Base-by-base conservation (phyloP, 73 alveolate species). In the Paramecium pentaurelia region DNA sequence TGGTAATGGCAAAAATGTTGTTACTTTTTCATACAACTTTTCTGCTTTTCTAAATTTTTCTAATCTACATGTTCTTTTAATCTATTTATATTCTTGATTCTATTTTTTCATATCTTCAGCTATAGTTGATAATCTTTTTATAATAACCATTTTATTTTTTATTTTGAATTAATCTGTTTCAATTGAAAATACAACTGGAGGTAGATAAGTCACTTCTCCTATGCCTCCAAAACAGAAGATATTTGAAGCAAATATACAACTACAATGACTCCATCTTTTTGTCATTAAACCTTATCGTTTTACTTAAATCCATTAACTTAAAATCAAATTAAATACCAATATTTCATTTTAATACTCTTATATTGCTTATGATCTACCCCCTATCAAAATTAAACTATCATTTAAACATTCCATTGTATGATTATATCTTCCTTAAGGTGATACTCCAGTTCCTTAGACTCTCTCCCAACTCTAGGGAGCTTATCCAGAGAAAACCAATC, bases 141-240 rank as follows among this genome's bases (percentile, higher is more conserved):
- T 77, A 12, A 77, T 32, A 8, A 42, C 89, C 86, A 71, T 28
- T 11, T 42, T 77, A 8, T 38, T 38, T 18, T 38, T 77, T 16
- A 77, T 77, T 44, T 44, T 77, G 27, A 40, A 27, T 16, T 22
- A 22, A 38, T 77, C 89, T 37, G 89, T 77, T 44, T 77, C 89
- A 22, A 77, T 77, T 5, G 71, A 40, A 25, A 34, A 77, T 16
- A 77, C 64, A 0, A 20, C 22, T 14, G 89, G 71, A 4, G 89
- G 89, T 4, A 77, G 42, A 77, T 77, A 77, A 22, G 71, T 77
- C 5, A 18, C 32, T 22, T 77, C 89, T 9, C 71, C 71, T 5
- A 77, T 77, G 8, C 89, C 89, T 34, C 89, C 89, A 77, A 77
- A 77, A n/a, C 89, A 77, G 5, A 77, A 20, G 40, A 77, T 77